Base-by-base conservation (phyloP, 495 filamentous ascomycete genomes). In the Penicillium robsamsonii region DNA sequence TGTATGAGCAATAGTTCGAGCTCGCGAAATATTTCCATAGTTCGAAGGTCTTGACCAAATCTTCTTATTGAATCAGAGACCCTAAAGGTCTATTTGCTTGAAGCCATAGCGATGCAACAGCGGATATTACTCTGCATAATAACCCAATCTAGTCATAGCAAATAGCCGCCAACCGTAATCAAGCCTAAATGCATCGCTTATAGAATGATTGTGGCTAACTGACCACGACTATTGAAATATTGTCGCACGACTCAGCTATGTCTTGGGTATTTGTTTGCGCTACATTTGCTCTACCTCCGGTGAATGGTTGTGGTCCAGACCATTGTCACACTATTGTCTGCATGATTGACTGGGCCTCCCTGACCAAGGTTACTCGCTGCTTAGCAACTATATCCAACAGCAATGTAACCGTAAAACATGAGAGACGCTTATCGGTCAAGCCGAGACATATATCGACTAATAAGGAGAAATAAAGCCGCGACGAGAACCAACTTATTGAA, bases 361-460 rank as follows among this genome's bases (percentile, higher is more conserved):
- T 50, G 29, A 24, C n/a, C 12, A 25, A 44, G 37, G 55, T 50
- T 35, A 44, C 45, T 25, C 12, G 44, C 7, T 27, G 10, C 12
- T 37, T 17, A 50, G 15, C 0, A 11, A 53, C 22, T 38, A 41
- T 53, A 24, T 31, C 45, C 40, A 33, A 7, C n/a, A 4, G 29
- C 48, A 45, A 63, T 63, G 63, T 66, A 66, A 66, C 63, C 38
- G 54, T 60, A 43, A 20, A 62, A 50, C 59, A 55, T 24, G 38
- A 22, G 10, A 24, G 15, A 40, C 29, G n/a, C 24, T 11, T 38
- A 22, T 47, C 29, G 18, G 22, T 43, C 42, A 45, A 48, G 18
- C 54, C 29, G 57, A 66, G 57, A 60, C 60, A 63, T 46, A 60
- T 46, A 50, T 57, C 41, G 35, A 55, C 31, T 43, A 44, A 43